Evolutionary conservation across 768 basidiomycete species (phyloP), one percentile per base, ranked within the genome.

Genomic region (Mycena vitilis): DNA sequence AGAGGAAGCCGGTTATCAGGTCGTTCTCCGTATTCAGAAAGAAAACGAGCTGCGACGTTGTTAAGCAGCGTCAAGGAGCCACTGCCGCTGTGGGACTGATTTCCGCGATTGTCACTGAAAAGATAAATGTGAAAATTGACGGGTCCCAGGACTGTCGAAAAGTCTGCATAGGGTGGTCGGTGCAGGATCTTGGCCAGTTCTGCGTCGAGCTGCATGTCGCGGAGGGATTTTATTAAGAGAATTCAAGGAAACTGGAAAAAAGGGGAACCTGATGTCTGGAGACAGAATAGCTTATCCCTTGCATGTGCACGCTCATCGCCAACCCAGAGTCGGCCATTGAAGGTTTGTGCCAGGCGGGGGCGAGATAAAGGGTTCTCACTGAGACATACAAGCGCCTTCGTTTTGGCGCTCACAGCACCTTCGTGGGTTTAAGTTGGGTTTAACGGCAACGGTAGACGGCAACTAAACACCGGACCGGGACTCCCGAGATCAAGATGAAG

Each of bases 121-220:
- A 90, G 78, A 54, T 78, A 76, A 7, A 90, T 82, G 47, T 87
- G 80, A 70, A 91, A 91, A 70, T 90, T 91, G 22, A 87, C 71
- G 0, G 74, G 83, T 5, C 55, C 67, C 15, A 42, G 37, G 1
- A 75, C 66, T 0, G 66, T 58, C 5, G 78, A 74, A 49, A 75
- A 71, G 1, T 51, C 57, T 5, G 76, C 70, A 75, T 85, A 89
- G 5, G 71, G 73, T 6, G 81, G 77, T 4, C 73, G 62, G 69
- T 91, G 89, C 2, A 91, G 79, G 60, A 86, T 72, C 0, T 38
- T 69, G 5, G 85, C 85, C 11, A 91, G 72, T 10, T 76, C 74
- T 0, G 68, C 69, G n/a, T 55, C 63, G 12, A 72, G 55, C 71
- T 72, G 12, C 11, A 25, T 30, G n/a, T 15, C 18, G 13, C n/a